Base-by-base conservation (phyloP, 2,329 filamentous ascomycete species). In the Aspergillus pseudoviridinutans region DNA sequence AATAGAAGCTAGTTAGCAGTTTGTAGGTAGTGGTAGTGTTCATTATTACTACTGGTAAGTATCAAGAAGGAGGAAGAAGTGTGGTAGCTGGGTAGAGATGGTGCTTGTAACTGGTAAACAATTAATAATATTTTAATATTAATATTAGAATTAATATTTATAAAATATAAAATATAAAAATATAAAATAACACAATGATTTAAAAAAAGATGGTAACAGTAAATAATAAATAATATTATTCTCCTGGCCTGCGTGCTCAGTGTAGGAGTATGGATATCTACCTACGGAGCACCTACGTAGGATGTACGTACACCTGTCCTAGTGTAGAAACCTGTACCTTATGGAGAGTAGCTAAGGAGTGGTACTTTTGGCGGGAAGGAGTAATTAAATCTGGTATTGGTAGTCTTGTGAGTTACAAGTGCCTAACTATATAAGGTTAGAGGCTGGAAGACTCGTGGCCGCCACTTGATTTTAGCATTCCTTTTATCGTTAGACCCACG, bases 361-460 rank as follows among this genome's bases (percentile, higher is more conserved):
- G 51, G 58, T 60, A 55, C 53, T 58, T 56, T 55, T 58, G 58
- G 54, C 54, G 56, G 50, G 41, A 59, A 59, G 27, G 28, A 49
- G 53, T 49, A 51, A 51, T 51, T 25, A 46, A 59, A 46, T 56
- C 51, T 47, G 54, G 54, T 59, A 59, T 59, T 47, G 28, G 54
- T 56, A 50, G 51, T 10, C 17, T 47, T 24, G 24, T 27, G 27
- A 27, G 22, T 27, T 47, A 47, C 24, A 47, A 47, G 24, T 24
- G n/a, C 9, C 25, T 58, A 46, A 46, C 50, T 32, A 61, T 61
- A 60, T 50, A 59, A 58, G 53, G 56, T 56, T 62, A 54, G 60
- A 55, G 56, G 56, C 57, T 53, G 53, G 52, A 53, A 63, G 58
- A 64, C 61, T 66, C 63, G 63, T 65, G 63, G 63, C 63, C 61